Evolutionary conservation across 2,329 filamentous ascomycete genomes (phyloP), one percentile per base, ranked within the genome.

Genomic region (Cladosporium sp.): DNA sequence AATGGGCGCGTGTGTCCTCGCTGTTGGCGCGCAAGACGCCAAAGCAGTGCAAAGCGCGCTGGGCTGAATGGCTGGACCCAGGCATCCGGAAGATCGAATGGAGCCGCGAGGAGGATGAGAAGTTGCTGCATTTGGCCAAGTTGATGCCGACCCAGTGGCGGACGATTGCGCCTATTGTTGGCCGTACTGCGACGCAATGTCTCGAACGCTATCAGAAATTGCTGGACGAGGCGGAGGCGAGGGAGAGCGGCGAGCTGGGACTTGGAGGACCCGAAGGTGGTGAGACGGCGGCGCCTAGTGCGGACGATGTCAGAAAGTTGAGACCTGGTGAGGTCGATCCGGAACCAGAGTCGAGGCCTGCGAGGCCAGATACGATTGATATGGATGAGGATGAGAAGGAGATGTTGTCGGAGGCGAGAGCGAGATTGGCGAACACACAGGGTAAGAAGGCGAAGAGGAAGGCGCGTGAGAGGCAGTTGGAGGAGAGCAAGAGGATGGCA

Each of bases 141-240:
- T 82, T 99, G 77, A 96, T 99, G 88, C 94, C 94, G 59, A 97
- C 93, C 28, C 94, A 99, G 84, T 99, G 94, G 94, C 88, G 94
- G 70, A 97, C 94, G 50, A 97, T 99, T 71, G 93, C 94, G 59
- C 92, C 94, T 58, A 93, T 97, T 66, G 94, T 59, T 17, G 57
- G 57, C 40, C 22, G 57, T 6, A 59, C 57, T 1, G 57, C 57
- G 11, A 59, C 57, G 20, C 57, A 59, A 40, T 59, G 57, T 36
- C 57, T 59, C 49, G 57, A 59, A 30, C 57, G 57, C 60, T 99
- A 99, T 74, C 92, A 97, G 75, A 96, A 93, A 74, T 84, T 99
- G 55, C 82, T 99, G 52, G 94, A 99, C 71, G 94, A 99, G 74
- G 93, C 94, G 37, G 94, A 99, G 74, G 87, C 92, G 66, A 85